These are phyloP conservation scores for Phytophthora sojae DNA, from an alignment of 352 stramenopile genomes.

Conservation along the genomic window DNA sequence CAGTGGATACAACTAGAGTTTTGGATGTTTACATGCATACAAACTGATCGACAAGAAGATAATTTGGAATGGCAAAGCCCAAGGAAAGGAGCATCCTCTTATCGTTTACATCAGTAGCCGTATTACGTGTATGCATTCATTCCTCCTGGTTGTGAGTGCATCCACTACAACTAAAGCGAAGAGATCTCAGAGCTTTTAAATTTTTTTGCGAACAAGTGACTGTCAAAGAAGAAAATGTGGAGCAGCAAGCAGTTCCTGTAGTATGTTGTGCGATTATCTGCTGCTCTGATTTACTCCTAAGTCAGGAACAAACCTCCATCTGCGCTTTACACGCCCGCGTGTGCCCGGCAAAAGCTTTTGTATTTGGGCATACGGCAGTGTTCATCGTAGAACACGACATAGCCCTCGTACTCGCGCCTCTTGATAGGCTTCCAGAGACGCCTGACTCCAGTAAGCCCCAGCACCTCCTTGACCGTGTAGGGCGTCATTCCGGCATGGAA, in stretches of 20 bases:
- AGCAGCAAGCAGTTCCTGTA: background rate
- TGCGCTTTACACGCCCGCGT: background rate
- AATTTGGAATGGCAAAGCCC: background rate
- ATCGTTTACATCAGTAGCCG: background rate
- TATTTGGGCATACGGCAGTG: slow-evolving; percentile 18
- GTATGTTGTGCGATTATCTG: background rate
- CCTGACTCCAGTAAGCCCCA: slow-evolving; percentile 14
- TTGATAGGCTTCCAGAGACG: slow-evolving; percentile 25
- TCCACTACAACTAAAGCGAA: too few relatives aligned
- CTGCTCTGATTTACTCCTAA: background rate
- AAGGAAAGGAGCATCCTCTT: background rate
- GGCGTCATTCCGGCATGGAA: slow-evolving; percentile 15
- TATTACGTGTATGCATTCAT: background rate
- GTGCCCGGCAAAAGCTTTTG: slow-evolving; percentile 5
- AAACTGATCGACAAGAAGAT: background rate
- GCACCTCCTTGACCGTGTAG: slow-evolving; percentile 10
- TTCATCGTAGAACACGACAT: slow-evolving; percentile 18
- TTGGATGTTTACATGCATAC: background rate
- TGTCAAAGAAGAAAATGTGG: background rate
- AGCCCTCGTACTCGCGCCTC: slow-evolving; percentile 21
- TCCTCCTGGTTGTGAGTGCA: too few relatives aligned
- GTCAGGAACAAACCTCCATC: background rate
- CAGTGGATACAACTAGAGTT: background rate
- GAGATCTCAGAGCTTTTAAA: too few relatives aligned
- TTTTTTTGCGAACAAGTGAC: too few relatives aligned